A percentile compares a stretch with the other conserved stretches of the same genome.
phyloP scores from a whole-genome alignment of 345 rosid genomes.

The Leavenworthia alabamica region DNA sequence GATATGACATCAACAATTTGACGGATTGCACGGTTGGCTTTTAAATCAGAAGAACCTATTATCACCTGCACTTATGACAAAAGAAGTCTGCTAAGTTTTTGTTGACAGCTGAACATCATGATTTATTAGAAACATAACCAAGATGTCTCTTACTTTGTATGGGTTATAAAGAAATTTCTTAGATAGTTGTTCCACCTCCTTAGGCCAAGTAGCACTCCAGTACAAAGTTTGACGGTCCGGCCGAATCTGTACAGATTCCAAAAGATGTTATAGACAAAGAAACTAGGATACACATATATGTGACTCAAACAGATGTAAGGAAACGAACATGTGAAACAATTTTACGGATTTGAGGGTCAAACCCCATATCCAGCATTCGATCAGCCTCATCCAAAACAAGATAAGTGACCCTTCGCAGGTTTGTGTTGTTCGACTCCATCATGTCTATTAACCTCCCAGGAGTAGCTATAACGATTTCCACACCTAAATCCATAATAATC shows the following conservation, averaged over 20 bases:
- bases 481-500: slow-evolving; percentile 42
- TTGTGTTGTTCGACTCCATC: slow-evolving; percentile 94
- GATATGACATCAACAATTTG: slow-evolving; percentile 87
- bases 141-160: slow-evolving; percentile 64
- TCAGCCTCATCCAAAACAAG: slow-evolving; percentile 99
- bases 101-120: neutral
- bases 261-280: neutral
- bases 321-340: slow-evolving; percentile 71
- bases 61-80: slow-evolving; percentile 46
- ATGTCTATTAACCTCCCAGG: slow-evolving; percentile 99
- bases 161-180: slow-evolving; percentile 88
- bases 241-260: slow-evolving; percentile 55
- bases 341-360: slow-evolving; percentile 93
- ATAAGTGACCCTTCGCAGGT: slow-evolving; percentile 89
- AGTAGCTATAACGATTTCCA: slow-evolving; percentile 96
- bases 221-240: slow-evolving; percentile 97
- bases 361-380: slow-evolving; percentile 99
- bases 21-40: slow-evolving; percentile 93
- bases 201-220: slow-evolving; percentile 99
- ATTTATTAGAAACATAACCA: neutral
- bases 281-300: neutral
- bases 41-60: slow-evolving; percentile 88
- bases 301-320: neutral
- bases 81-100: slow-evolving; percentile 4
- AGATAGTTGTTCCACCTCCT: slow-evolving; percentile 91